Evolutionary conservation across 148 eudicot species (phyloP), one percentile per base, ranked within the genome.

Genomic region (Vaccinium macrocarpon): DNA sequence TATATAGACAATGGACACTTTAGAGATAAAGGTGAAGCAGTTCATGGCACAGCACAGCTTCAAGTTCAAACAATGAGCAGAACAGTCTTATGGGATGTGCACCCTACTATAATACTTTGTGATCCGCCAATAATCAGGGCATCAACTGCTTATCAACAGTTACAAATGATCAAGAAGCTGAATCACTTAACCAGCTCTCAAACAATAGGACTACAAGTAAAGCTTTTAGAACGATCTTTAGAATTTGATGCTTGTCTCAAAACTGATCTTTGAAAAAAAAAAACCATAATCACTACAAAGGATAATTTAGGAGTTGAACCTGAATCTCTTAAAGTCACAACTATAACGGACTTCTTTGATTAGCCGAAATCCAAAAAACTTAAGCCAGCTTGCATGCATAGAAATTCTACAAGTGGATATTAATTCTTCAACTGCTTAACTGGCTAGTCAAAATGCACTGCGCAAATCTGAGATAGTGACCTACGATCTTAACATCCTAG

Each of bases 51-150:
- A 78, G 13, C 21, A 78, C 15, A 78, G 12, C 27, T 9, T 32
- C 25, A 57, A 55, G 16, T 79, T 79, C 62, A 53, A 79, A 32
- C 46, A 29, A 79, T 57, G 27, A n/a, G 56, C 29, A 79, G 82
- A 57, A 21, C 13, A 49, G 18, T 27, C 29, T 55, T 18, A 46
- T 19, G 42, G 81, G 32, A 61, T 5, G 52, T 19, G 50, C 82
- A 23, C 71, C 51, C 27, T 7, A 53, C 42, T 56, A 35, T 57
- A 79, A 57, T 35, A 55, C 21, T 79, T 48, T 23, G 61, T 56
- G 68, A 79, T 27, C 61, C 55, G 16, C 27, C 50, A 51, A 70
- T 16, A 70, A 16, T 52, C 55, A 78, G 25, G 49, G 27, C 35
- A 29, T 82, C 52, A 51, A 29, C 73, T 70, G 27, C 61, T 53